A percentile compares a stretch with the other conserved stretches of the same genome.
Conservation (phyloP, 352 stramenopile genomes). For the Blastocystis sp. region DNA sequence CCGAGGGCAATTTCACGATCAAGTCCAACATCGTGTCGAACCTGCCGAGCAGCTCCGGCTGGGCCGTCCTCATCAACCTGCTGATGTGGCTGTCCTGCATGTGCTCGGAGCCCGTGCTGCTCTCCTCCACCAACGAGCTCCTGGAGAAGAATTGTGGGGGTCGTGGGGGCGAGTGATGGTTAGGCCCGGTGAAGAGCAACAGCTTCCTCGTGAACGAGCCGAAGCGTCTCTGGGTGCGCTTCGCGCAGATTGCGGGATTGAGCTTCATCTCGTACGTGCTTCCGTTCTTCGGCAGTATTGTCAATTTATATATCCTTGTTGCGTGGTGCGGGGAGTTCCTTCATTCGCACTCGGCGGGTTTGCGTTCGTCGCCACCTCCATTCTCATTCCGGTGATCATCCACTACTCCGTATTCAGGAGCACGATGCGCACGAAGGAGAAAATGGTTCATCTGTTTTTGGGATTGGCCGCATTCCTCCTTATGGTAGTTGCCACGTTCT, state of each 20-base stretch:
- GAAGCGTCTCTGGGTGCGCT: not conserved
- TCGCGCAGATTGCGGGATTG: conserved; percentile 19
- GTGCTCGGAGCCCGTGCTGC: conserved; percentile 24
- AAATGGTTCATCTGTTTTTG: conserved; percentile 9
- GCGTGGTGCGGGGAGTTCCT: not conserved
- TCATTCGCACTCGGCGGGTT: conserved; percentile 58
- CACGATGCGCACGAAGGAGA: conserved; percentile 7
- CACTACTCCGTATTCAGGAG: conserved; percentile 48
- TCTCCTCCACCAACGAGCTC: conserved; percentile 31
- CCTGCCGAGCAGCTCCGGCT: conserved; percentile 14
- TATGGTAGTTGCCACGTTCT: conserved; percentile 48
- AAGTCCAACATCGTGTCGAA: conserved; percentile 18
- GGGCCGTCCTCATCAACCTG: conserved; percentile 19
- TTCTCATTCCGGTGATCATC: conserved; percentile 49
- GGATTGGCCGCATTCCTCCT: conserved; percentile 40
- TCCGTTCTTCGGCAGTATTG: conserved; percentile 44
- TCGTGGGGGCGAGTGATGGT: too few relatives aligned
- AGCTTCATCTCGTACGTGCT: conserved; percentile 38
- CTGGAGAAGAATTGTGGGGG: conserved; percentile 47
- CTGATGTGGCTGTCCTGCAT: conserved; percentile 56
- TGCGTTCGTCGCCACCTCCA: conserved; percentile 54
- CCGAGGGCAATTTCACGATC: conserved; percentile 11
- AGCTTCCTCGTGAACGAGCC: conserved; percentile 18
- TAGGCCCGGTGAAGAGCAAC: not conserved
- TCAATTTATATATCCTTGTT: conserved; percentile 65